These are phyloP conservation scores for Neocucurbitaria cava DNA, from an alignment of 2,329 filamentous ascomycete species.

Conservation along the genomic window DNA sequence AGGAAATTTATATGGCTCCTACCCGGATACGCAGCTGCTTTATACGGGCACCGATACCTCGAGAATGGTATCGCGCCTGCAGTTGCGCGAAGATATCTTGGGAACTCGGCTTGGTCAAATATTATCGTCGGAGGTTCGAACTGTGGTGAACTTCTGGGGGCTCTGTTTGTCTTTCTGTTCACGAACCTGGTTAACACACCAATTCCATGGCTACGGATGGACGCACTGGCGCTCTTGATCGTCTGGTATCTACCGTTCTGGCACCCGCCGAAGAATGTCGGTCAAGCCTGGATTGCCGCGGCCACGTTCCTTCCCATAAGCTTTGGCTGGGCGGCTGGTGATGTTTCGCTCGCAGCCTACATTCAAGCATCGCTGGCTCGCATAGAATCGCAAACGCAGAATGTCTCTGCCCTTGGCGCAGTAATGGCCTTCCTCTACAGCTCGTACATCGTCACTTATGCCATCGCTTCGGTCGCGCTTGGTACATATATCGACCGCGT, in stretches of 20 bases:
- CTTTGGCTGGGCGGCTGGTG: constrained; percentile 61
- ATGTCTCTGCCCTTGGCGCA: constrained; percentile 58
- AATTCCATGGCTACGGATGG: constrained; percentile 59
- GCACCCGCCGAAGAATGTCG: constrained; percentile 50
- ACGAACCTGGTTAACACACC: constrained; percentile 58
- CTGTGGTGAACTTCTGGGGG: constrained; percentile 59
- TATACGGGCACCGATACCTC: constrained; percentile 60
- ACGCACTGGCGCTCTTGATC: constrained; percentile 55
- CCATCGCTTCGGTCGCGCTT: constrained; percentile 54
- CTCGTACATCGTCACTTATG: constrained; percentile 58
- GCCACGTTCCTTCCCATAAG: constrained; percentile 54
- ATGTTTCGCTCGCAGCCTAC: constrained; percentile 60
- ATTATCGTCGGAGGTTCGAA: constrained; percentile 61
- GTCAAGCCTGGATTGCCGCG: constrained; percentile 56
- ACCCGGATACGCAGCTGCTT: constrained; percentile 57
- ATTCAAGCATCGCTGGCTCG: constrained; percentile 59
- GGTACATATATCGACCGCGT: constrained; percentile 56
- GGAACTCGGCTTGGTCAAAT: constrained; percentile 58
- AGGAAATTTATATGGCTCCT: constrained; percentile 60
- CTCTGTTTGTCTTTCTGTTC: constrained; percentile 58
- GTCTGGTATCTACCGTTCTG: constrained; percentile 60
- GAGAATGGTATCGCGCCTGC: constrained; percentile 58
- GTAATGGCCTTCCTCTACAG: constrained; percentile 62
- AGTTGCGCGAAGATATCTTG: constrained; percentile 57
- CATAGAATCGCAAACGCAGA: constrained; percentile 53